phyloP scores from a whole-genome alignment of 768 basidiomycete genomes.

The Russula sp. region DNA sequence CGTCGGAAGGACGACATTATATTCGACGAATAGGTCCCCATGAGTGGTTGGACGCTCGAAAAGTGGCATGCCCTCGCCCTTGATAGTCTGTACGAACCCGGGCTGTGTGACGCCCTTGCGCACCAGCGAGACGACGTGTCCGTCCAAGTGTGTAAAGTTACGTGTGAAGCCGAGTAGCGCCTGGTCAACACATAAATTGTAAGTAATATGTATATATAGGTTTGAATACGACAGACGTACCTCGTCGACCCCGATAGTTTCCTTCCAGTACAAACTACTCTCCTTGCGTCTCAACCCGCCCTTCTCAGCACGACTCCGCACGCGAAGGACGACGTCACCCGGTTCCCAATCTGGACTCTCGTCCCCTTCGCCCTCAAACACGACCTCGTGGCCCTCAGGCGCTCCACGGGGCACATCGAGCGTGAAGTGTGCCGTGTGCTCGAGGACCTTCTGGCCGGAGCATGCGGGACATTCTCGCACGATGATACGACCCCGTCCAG shows the following conservation, averaged over 20 bases:
- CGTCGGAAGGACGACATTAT: slow-evolving; percentile 84
- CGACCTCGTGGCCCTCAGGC: slow-evolving; percentile 89
- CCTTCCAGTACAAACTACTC: slow-evolving; percentile 85
- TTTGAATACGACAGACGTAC: slow-evolving; percentile 40
- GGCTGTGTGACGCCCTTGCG: slow-evolving; percentile 89
- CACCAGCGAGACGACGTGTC: slow-evolving; percentile 65
- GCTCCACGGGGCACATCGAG: slow-evolving; percentile 84
- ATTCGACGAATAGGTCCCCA: slow-evolving; percentile 91
- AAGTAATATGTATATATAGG: neutral
- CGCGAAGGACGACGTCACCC: slow-evolving; percentile 86
- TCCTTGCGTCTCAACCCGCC: slow-evolving; percentile 91
- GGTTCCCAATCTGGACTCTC: slow-evolving; percentile 95
- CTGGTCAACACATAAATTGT: slow-evolving; percentile 42
- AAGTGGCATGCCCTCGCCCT: slow-evolving; percentile 87
- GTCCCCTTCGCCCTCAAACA: slow-evolving; percentile 96
- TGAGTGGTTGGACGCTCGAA: slow-evolving; percentile 49
- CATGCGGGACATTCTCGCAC: slow-evolving; percentile 80
- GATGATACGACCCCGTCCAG: slow-evolving; percentile 79
- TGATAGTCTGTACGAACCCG: slow-evolving; percentile 80
- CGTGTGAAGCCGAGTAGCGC: slow-evolving; percentile 95
- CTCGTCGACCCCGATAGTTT: slow-evolving; percentile 89
- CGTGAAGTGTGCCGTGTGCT: slow-evolving; percentile 77
- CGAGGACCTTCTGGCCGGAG: slow-evolving; percentile 73
- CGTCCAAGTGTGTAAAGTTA: slow-evolving; percentile 90
- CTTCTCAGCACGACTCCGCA: slow-evolving; percentile 71